These are phyloP conservation scores for Pseudozyma sp. DNA, from an alignment of 1,284 basidiomycete genomes.

Conservation along the genomic window DNA sequence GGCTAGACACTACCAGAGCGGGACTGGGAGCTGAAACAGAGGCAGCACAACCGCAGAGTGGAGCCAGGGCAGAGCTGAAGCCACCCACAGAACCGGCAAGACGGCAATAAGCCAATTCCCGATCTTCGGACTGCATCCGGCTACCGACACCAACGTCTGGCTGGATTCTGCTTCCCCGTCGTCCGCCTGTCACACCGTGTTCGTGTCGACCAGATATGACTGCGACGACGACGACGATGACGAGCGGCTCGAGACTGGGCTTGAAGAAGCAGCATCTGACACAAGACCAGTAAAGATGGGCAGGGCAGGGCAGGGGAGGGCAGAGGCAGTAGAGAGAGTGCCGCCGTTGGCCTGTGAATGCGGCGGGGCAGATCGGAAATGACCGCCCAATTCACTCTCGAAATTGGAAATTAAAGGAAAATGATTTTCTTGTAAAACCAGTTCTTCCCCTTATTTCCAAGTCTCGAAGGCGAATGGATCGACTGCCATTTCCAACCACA, in stretches of 20 bases:
- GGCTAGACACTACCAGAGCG: not conserved
- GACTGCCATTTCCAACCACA: not conserved
- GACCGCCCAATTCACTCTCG: not conserved
- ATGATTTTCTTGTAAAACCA: constrained; percentile 6
- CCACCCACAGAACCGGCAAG: not conserved
- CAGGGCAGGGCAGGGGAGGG: not conserved
- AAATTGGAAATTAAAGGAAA: not conserved
- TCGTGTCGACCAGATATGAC: not conserved
- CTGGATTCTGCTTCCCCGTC: not conserved
- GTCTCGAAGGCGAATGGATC: not conserved
- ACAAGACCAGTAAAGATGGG: not conserved
- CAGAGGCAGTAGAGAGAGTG: not conserved
- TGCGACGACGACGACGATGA: not conserved
- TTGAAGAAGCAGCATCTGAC: too few species aligned
- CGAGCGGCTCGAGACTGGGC: not conserved
- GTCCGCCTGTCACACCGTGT: too few species aligned
- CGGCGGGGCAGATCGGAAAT: constrained; percentile 36
- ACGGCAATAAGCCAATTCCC: constrained; percentile 1
- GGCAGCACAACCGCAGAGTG: not conserved
- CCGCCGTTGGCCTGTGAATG: constrained; percentile 16
- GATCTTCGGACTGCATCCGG: not conserved
- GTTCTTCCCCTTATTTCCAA: not conserved
- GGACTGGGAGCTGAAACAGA: not conserved
- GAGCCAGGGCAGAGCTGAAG: not conserved
- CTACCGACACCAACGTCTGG: not conserved